Conservation (phyloP, 2,329 filamentous ascomycete species). For the Mycosphaerella arachidis region DNA sequence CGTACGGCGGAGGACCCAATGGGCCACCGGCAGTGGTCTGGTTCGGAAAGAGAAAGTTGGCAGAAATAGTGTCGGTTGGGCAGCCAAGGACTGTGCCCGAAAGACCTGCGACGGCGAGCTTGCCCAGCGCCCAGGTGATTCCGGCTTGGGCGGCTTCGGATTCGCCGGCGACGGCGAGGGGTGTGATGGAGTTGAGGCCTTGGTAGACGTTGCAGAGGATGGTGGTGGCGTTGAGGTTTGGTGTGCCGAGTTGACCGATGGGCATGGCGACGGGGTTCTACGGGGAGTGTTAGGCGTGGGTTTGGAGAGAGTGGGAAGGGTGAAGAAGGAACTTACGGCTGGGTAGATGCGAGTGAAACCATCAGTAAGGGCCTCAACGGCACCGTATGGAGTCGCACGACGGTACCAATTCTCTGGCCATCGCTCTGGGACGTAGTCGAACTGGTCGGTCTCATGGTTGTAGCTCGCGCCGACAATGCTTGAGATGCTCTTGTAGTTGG, state of each 20-base stretch:
- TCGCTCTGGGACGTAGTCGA: conserved; percentile 29
- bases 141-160: conserved; percentile 22
- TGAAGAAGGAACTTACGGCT: conserved; percentile 10
- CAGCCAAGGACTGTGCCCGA: conserved; percentile 33
- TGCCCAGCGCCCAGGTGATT: conserved; percentile 30
- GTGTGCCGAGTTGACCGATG: conserved; percentile 30
- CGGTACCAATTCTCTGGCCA: conserved; percentile 31
- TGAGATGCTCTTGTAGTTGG: conserved; percentile 33
- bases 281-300: background rate
- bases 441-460: conserved; percentile 24
- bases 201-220: conserved; percentile 35
- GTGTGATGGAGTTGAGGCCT: conserved; percentile 35
- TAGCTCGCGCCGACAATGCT: conserved; percentile 28
- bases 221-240: conserved; percentile 31
- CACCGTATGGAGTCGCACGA: conserved; percentile 26
- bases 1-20: conserved; percentile 23
- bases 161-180: conserved; percentile 29
- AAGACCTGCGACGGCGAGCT: conserved; percentile 30
- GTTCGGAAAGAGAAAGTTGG: conserved; percentile 32
- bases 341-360: conserved; percentile 34
- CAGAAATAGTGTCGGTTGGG: conserved; percentile 25
- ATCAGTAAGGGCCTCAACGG: conserved; percentile 31
- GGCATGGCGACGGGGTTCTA: conserved; percentile 30
- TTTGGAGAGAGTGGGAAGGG: background rate
- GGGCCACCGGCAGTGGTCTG: conserved; percentile 29